Evolutionary conservation across 1,284 basidiomycete species (phyloP), one percentile per base, ranked within the genome.

Genomic region (Marasmius oreades): DNA sequence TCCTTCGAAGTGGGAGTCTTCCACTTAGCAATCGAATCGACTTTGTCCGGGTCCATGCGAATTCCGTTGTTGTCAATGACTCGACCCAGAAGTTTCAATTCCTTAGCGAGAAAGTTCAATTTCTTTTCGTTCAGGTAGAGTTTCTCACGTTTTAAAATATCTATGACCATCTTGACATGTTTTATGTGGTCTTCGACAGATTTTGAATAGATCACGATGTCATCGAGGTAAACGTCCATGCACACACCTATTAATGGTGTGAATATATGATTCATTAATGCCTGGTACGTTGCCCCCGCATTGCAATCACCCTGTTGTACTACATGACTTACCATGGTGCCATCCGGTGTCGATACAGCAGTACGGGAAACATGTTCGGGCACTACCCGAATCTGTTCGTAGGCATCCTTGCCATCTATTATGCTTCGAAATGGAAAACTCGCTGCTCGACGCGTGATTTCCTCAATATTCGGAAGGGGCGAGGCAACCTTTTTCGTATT

Each of bases 221-320:
- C 47, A 33, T 50, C 47, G 28, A 50, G 47, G 55, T 0, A 70
- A 0, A 69, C 64, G 44, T 67, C 63, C 61, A 69, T 63, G 39
- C 61, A 69, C 36, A 64, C 51, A 1, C 68, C 68, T 36, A 70
- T 63, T 36, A 61, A 65, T 0, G 55, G 42, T 0, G 57, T 53
- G 26, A 73, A 72, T 0, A 72, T 37, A 6, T 67, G 50, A 24
- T 67, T 69, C 70, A 73, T 72, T 2, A 57, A 46, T 12, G 59
- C 45, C 33, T 60, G 59, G 39, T 46, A 57, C 1, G 68, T 71
- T 1, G 67, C 66, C 1, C 58, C 51, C 6, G 62, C 62, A 42
- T 72, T 73, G n/a, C 66, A 69, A 20, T 71, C 65, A 0, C 71
- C 64, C 5, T 55, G 64, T 18, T 71, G 69, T 20, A 73, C 60